phyloP scores from a whole-genome alignment of 1,284 basidiomycete genomes.

The Ustilago trichophora region DNA sequence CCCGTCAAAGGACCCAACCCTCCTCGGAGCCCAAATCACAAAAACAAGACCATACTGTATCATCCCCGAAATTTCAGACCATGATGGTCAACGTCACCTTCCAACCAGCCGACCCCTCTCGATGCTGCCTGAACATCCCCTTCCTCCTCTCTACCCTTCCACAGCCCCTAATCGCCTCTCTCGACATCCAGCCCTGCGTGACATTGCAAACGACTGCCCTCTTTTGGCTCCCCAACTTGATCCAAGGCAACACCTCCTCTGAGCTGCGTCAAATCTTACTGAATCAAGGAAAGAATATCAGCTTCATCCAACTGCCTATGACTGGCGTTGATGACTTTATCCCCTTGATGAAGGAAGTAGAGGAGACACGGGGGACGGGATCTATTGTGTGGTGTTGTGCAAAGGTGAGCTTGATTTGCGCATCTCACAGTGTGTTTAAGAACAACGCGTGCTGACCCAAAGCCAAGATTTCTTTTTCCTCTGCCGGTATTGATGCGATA shows the following conservation, averaged over 20 bases:
- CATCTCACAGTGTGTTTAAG: too few relatives aligned
- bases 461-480: not conserved
- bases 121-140: conserved; percentile 1
- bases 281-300: not conserved
- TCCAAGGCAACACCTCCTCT: conserved; percentile 8
- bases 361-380: too few relatives aligned
- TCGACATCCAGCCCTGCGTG: not conserved
- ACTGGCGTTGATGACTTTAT: conserved; percentile 47
- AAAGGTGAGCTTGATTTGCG: too few relatives aligned
- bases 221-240: conserved; percentile 21
- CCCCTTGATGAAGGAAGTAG: conserved; percentile 7
- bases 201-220: not conserved
- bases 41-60: too few relatives aligned
- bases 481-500: not conserved
- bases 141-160: not conserved
- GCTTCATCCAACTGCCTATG: conserved; percentile 54
- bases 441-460: too few relatives aligned
- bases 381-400: conserved; percentile 47
- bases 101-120: not conserved
- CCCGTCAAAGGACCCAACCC: too few relatives aligned
- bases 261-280: not conserved
- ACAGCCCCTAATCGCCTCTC: not conserved
- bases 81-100: conserved; percentile 10
- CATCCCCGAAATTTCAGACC: not conserved
- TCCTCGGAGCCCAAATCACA: too few relatives aligned